These are phyloP conservation scores for Phycomyces blakesleeanus DNA, from an alignment of 192 early-diverging fungal species.

Conservation along the genomic window DNA sequence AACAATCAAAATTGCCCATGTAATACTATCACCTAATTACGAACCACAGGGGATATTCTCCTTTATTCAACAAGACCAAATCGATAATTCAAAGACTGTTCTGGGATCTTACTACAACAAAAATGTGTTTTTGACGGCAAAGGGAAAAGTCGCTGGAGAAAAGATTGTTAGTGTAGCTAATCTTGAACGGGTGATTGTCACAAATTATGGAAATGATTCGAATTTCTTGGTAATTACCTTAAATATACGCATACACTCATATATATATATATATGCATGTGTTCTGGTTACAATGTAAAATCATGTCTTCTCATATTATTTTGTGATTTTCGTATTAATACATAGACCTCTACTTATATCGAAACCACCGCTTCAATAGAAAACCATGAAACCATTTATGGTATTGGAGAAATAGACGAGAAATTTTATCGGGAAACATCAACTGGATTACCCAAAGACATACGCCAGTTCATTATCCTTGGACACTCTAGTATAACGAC, in stretches of 20 bases:
- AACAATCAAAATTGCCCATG: constrained; percentile 62
- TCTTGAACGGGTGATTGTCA: constrained; percentile 46
- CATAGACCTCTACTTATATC: not conserved
- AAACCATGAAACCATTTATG: not conserved
- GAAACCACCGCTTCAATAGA: not conserved
- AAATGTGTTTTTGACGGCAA: constrained; percentile 66
- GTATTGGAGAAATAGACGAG: not conserved
- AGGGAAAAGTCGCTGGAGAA: constrained; percentile 60
- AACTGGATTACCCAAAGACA: constrained; percentile 24
- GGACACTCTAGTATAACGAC: constrained; percentile 67
- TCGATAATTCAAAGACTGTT: not conserved
- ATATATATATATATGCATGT: no score
- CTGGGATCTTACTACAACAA: constrained; percentile 45
- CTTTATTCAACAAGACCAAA: not conserved
- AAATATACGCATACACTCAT: no score
- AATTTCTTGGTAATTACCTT: no score
- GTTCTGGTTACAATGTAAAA: no score
- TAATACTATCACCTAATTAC: constrained; percentile 63
- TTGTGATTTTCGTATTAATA: not conserved
- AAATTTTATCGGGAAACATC: not conserved
- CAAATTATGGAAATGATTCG: no score
- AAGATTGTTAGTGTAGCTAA: constrained; percentile 66
- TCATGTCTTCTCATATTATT: no score
- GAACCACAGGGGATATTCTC: not conserved
- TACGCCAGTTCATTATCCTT: constrained; percentile 67